Base-by-base conservation (phyloP, 345 rosid species). In the Mercurialis annua region DNA sequence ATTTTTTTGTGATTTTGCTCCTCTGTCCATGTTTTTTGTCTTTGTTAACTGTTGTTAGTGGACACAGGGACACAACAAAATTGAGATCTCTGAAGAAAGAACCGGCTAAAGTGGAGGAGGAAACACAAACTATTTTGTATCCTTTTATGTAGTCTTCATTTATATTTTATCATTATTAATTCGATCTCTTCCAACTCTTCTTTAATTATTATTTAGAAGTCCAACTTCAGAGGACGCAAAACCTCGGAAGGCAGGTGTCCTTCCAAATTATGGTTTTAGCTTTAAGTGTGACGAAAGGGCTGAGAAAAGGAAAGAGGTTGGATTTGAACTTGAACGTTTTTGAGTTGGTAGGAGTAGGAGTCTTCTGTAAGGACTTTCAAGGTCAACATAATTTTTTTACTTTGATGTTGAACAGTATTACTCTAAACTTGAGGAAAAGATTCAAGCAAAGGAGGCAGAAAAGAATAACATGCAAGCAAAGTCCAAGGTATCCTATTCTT, bases 181-280 rank as follows among this genome's bases (percentile, higher is more conserved):
- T 20, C 49, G 52, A 31, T 51, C 24, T 53, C 49, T 42, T 31
- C 71, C 34, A 49, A 69, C 73, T 57, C 70, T 18, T 72, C 79
- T 82, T 80, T 80, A 71, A 82, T 64, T 75, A 33, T 38, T 65
- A 64, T 49, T 49, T 78, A 78, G 88, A 83, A 89, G 91, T 75
- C 88, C 90, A 53, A 76, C 71, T 18, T 74, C 79, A 62, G 89
- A 78, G 27, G 97, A 95, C 80, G 78, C 80, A 64, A 90, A 85
- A 73, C 69, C 90, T 80, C 84, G 74, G 17, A 87, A 67, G 81
- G 76, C 68, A 20, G 92, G 92, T 78, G 76, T 83, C 24, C 98
- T 90, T 80, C 99, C 99, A 59, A 92, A 86, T 59, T 95, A 95
- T 64, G 98, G 99, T 40, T 95, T 95, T 85, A 95, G 96, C 75